A percentile compares a stretch with the other conserved stretches of the same genome.
phyloP scores from a whole-genome alignment of 2,329 filamentous ascomycete species.

The Fonsecaea pedrosoi region DNA sequence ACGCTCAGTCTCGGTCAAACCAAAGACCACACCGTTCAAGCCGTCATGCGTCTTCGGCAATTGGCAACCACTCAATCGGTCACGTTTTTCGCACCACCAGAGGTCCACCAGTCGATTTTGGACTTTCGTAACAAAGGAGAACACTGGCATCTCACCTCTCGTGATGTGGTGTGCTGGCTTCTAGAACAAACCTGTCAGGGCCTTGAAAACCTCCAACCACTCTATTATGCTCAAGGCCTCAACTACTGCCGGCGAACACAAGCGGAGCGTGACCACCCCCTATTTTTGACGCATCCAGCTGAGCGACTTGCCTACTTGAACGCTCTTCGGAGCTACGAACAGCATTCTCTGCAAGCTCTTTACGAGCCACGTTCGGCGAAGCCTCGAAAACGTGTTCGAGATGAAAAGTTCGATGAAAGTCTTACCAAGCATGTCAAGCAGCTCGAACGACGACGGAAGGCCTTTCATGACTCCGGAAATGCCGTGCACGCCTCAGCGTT shows the following conservation, averaged over 20 bases:
- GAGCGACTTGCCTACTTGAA: conserved; percentile 28
- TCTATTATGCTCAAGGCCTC: conserved; percentile 69
- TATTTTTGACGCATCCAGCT: conserved; percentile 4
- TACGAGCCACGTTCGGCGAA: conserved; percentile 54
- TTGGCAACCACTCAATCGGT: conserved; percentile 71
- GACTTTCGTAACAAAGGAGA: conserved; percentile 36
- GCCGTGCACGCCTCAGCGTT: conserved; percentile 47
- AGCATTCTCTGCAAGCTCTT: conserved; percentile 57
- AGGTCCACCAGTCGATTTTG: conserved; percentile 64
- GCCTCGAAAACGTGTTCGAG: conserved; percentile 3
- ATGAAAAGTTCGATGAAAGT: conserved; percentile 31
- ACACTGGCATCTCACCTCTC: conserved; percentile 46
- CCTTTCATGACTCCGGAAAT: conserved; percentile 42
- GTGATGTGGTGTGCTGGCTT: conserved; percentile 66
- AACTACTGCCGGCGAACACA: conserved; percentile 54
- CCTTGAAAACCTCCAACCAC: conserved; percentile 57
- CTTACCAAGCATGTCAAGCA: conserved; percentile 22
- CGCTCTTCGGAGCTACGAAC: conserved; percentile 62
- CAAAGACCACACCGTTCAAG: conserved; percentile 74
- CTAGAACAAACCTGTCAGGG: conserved; percentile 65
- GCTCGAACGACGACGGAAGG: conserved; percentile 40
- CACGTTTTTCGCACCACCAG: conserved; percentile 64
- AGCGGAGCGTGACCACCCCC: conserved; percentile 13
- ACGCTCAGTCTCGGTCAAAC: conserved; percentile 69
- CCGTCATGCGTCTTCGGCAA: conserved; percentile 73